Evolutionary conservation across 192 early-diverging fungal genomes (phyloP).

Genomic region (Linnemannia elongata): DNA sequence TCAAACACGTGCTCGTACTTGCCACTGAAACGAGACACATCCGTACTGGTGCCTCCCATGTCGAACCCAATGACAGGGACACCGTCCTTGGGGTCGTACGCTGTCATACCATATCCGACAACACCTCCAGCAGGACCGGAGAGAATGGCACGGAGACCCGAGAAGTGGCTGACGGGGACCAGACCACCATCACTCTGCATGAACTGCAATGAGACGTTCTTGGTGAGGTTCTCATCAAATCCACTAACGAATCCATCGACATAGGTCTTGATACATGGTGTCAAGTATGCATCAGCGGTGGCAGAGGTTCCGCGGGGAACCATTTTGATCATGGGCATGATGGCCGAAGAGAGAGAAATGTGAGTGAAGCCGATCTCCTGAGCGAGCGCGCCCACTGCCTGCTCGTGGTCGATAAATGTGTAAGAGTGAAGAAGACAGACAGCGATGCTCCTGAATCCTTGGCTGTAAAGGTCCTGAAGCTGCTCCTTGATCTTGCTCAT

Average conservation of each 20-base stretch:
- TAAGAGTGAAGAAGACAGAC: slow-evolving; percentile 96
- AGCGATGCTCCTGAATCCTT: slow-evolving; percentile 89
- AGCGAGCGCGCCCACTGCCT: slow-evolving; percentile 74
- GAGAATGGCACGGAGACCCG: slow-evolving; percentile 91
- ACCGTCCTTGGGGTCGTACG: slow-evolving; percentile 59
- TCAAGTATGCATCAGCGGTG: slow-evolving; percentile 93
- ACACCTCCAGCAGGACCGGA: slow-evolving; percentile 97
- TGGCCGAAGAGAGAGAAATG: slow-evolving; percentile 83
- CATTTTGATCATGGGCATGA: slow-evolving; percentile 95
- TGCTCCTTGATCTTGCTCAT: slow-evolving; percentile 66
- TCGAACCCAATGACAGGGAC: slow-evolving; percentile 94
- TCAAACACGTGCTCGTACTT: slow-evolving; percentile 95
- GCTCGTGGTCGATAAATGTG: slow-evolving; percentile 91
- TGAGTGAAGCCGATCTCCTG: slow-evolving; percentile 85
- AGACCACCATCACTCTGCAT: slow-evolving; percentile 99
- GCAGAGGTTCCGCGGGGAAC: slow-evolving; percentile 94
- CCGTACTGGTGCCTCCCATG: slow-evolving; percentile 94
- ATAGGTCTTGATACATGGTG: slow-evolving; percentile 91
- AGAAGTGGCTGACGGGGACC: slow-evolving; percentile 86
- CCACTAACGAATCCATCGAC: slow-evolving; percentile 88
- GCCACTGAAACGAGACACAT: slow-evolving; percentile 94
- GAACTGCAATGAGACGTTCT: slow-evolving; percentile 80
- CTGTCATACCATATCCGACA: slow-evolving; percentile 78
- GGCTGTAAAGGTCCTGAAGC: slow-evolving; percentile 70
- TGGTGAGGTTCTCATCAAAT: slow-evolving; percentile 80